Conservation (phyloP, 179 eudicot genomes). For the Pouteria campechiana region DNA sequence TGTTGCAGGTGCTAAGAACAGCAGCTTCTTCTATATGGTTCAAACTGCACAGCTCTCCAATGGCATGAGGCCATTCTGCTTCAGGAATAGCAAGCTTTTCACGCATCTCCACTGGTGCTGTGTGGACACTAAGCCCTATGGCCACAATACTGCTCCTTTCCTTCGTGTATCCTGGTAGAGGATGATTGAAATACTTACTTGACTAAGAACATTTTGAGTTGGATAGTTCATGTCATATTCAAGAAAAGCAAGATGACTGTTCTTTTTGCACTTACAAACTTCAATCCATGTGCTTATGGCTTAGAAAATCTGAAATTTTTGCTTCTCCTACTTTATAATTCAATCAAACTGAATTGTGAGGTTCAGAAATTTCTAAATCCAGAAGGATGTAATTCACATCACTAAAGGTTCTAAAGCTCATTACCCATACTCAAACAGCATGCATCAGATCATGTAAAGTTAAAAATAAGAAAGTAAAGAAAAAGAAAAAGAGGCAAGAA, state of each 20-base stretch:
- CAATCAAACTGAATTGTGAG: not conserved
- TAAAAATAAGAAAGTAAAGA: too few species aligned
- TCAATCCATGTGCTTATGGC: not conserved
- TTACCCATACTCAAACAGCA: too few species aligned
- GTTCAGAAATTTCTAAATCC: not conserved
- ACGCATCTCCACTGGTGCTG: slow-evolving; percentile 47
- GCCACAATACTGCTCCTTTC: slow-evolving; percentile 50
- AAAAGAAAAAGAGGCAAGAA: too few species aligned
- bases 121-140: slow-evolving; percentile 45
- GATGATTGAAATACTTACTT: not conserved
- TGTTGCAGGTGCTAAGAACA: slow-evolving; percentile 51
- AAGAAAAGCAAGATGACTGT: not conserved
- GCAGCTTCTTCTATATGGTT: slow-evolving; percentile 62
- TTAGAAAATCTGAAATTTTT: not conserved
- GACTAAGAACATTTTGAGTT: not conserved
- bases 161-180: slow-evolving; percentile 38
- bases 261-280: not conserved
- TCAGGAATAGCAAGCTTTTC: slow-evolving; percentile 59
- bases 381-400: too few species aligned
- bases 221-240: not conserved
- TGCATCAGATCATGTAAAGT: too few species aligned
- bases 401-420: too few species aligned
- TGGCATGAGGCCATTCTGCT: slow-evolving; percentile 58
- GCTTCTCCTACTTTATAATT: not conserved
- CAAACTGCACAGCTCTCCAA: slow-evolving; percentile 35